Evolutionary conservation across 441 rosid species (phyloP).

Genomic region (Rhodomyrtus psidioides): DNA sequence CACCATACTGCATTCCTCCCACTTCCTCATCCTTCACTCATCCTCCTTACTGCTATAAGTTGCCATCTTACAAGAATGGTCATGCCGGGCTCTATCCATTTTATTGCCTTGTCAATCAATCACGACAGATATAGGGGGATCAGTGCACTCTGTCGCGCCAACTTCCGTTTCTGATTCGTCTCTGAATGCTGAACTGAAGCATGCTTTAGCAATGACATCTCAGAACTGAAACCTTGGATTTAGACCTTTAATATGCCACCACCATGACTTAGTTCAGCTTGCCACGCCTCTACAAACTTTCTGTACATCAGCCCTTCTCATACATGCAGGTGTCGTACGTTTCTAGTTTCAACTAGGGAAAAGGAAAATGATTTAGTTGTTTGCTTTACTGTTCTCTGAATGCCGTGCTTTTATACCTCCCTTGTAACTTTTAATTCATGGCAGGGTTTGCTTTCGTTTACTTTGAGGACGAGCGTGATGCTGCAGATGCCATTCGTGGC

Average conservation of each 20-base stretch:
- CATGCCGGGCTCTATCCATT: constrained; percentile 33
- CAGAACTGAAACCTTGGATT: constrained; percentile 63
- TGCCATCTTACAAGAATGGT: constrained; percentile 40
- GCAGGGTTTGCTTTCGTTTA: constrained; percentile 92
- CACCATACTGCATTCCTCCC: constrained; percentile 53
- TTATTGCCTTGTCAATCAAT: constrained; percentile 45
- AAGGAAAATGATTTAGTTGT: constrained; percentile 22
- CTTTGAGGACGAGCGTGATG: constrained; percentile 81
- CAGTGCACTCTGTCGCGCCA: constrained; percentile 53
- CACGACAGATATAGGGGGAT: constrained; percentile 41
- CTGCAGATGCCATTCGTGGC: constrained; percentile 67
- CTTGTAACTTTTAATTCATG: not conserved
- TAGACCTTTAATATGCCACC: constrained; percentile 35
- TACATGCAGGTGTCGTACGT: constrained; percentile 69
- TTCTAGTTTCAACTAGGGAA: constrained; percentile 27
- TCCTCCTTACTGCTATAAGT: constrained; percentile 39
- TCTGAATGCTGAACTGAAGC: constrained; percentile 67
- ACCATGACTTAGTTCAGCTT: constrained; percentile 67
- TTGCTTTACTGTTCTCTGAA: not conserved
- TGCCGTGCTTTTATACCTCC: not conserved
- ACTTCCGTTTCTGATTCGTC: constrained; percentile 60
- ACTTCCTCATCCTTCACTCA: constrained; percentile 40
- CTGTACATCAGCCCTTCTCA: constrained; percentile 62
- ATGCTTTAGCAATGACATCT: constrained; percentile 56
- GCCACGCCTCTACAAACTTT: constrained; percentile 70